These are phyloP conservation scores for Colletotrichum sp. DNA, from an alignment of 2,329 filamentous ascomycete genomes.

Conservation along the genomic window DNA sequence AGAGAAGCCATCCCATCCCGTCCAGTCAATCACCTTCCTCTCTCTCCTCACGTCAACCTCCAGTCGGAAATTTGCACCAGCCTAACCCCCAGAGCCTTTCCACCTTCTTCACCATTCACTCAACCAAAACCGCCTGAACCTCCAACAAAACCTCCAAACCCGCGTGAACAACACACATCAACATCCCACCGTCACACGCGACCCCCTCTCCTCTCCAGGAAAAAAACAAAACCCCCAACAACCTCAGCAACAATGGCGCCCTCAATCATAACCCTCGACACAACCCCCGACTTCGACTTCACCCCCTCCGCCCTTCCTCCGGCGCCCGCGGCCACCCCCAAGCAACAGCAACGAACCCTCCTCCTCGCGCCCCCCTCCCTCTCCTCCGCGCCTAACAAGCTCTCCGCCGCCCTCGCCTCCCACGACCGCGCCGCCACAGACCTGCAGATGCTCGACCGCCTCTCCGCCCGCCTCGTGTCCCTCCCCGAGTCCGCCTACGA, in stretches of 20 bases:
- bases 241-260: conserved; percentile 50
- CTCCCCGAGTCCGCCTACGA: conserved; percentile 83
- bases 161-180: neutral
- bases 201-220: neutral
- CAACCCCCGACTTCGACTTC: conserved; percentile 57
- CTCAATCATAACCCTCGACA: conserved; percentile 59
- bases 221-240: neutral
- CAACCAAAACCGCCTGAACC: neutral
- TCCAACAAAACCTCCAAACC: neutral
- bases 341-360: conserved; percentile 66
- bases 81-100: neutral
- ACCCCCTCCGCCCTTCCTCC: conserved; percentile 30
- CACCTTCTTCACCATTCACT: neutral
- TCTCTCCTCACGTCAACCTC: neutral
- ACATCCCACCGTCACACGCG: neutral
- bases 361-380: conserved; percentile 91
- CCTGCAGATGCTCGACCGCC: conserved; percentile 96
- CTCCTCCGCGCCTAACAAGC: conserved; percentile 80
- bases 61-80: neutral
- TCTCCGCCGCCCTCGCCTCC: conserved; percentile 72
- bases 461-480: conserved; percentile 79
- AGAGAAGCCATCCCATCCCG: neutral
- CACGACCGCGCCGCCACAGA: conserved; percentile 82
- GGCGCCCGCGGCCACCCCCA: conserved; percentile 24
- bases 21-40: neutral